Evolutionary conservation across 306 rosid species (phyloP), one percentile per base, ranked within the genome.

Genomic region (Spatholobus suberectus): DNA sequence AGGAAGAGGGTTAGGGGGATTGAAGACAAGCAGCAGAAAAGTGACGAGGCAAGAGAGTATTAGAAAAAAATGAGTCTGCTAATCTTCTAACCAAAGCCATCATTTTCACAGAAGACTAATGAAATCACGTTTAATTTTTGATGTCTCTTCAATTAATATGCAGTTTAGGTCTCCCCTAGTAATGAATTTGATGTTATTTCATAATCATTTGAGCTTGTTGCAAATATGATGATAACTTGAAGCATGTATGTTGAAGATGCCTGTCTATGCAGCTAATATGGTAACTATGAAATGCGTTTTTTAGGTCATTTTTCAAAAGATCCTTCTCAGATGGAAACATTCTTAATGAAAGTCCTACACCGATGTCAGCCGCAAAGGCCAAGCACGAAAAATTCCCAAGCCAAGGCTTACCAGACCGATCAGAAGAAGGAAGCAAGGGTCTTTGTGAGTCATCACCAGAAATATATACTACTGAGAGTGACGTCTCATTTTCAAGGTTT

Each of bases 281-380:
- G 17, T 59, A 55, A 72, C 32, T 63, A 6, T 41, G 38, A 80
- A 58, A 23, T 73, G 70, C 58, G 40, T 37, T 41, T 87, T 51
- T 58, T 35, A 93, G 98, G 94, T 88, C 94, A 73, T 26, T 77
- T 68, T 63, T 96, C 88, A 88, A 90, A 83, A 88, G 98, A 87
- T 90, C 94, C 70, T 86, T 92, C 49, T 96, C 98, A n/a, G 97
- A 93, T 84, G 97, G 99, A 79, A 91, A 86, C 86, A 92, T 96
- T 87, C 98, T 89, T 79, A 82, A 0, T 17, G 91, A 83, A 71
- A 89, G 82, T 84, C 76, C 88, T 85, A 85, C 96, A 43, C 92
- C 97, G 55, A 67, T 85, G 73, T 89, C 91, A 70, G 85, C 89
- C 58, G 12, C 91, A 72, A 82, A 88, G 76, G 85, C 85, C 73